phyloP scores from a whole-genome alignment of 805 yeast species.

The Ogataea pignaliae region DNA sequence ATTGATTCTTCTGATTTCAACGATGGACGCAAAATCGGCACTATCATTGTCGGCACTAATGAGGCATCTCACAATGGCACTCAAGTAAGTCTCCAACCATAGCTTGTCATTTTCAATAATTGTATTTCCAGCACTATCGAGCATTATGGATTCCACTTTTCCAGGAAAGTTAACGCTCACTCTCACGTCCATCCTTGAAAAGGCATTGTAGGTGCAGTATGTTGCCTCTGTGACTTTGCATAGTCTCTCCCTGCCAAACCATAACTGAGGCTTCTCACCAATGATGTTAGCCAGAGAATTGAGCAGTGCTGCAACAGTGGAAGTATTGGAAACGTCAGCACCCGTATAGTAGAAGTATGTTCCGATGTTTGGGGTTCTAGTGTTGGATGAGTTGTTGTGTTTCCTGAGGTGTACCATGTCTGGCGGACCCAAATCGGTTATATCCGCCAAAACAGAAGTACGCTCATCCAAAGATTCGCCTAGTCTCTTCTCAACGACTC shows the following conservation, averaged over 20 bases:
- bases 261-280: conserved; percentile 56
- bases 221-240: conserved; percentile 71
- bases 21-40: conserved; percentile 65
- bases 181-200: conserved; percentile 62
- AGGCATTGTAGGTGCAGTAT: conserved; percentile 59
- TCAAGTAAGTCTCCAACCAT: conserved; percentile 62
- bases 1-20: conserved; percentile 78
- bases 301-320: conserved; percentile 72
- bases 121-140: conserved; percentile 49
- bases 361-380: conserved; percentile 49
- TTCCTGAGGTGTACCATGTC: conserved; percentile 52
- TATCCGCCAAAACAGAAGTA: conserved; percentile 51
- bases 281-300: conserved; percentile 65
- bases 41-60: conserved; percentile 64
- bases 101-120: conserved; percentile 44
- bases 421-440: conserved; percentile 70
- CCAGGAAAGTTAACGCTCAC: conserved; percentile 78
- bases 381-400: conserved; percentile 22
- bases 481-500: conserved; percentile 49
- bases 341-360: conserved; percentile 75
- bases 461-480: conserved; percentile 58
- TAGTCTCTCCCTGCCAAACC: conserved; percentile 74
- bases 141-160: conserved; percentile 50
- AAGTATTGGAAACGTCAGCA: conserved; percentile 68
- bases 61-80: conserved; percentile 72